A percentile compares a stretch with the other conserved stretches of the same genome.
Conservation (phyloP, 2,329 filamentous ascomycete species). For the Arthroderma uncinatum region DNA sequence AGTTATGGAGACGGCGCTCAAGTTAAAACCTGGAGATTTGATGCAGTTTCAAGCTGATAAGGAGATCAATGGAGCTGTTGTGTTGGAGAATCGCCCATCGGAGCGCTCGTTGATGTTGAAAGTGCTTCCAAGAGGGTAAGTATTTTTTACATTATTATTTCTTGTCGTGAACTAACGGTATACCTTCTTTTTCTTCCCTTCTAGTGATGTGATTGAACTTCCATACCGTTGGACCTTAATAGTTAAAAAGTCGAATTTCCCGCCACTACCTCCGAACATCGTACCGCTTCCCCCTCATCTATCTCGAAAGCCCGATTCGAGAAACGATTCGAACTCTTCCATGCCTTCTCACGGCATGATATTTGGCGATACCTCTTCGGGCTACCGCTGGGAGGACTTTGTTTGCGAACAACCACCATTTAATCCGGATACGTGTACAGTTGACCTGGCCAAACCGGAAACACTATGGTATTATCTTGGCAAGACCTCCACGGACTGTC, state of each 20-base stretch:
- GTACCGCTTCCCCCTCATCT: constrained; percentile 39
- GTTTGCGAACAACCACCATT: constrained; percentile 47
- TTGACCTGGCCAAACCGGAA: constrained; percentile 61
- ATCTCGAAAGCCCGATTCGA: constrained; percentile 41
- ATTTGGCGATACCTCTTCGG: constrained; percentile 47
- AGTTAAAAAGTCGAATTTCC: constrained; percentile 40
- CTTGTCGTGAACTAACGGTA: constrained; percentile 23
- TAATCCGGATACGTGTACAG: constrained; percentile 53
- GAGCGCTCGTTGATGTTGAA: constrained; percentile 72
- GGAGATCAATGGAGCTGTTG: constrained; percentile 84
- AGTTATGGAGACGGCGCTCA: constrained; percentile 56
- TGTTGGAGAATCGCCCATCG: constrained; percentile 67
- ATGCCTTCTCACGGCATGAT: constrained; percentile 54
- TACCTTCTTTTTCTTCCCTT: background rate
- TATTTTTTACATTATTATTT: constrained; percentile 16
- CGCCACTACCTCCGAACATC: constrained; percentile 36
- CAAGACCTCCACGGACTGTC: constrained; percentile 75
- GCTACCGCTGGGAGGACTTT: constrained; percentile 71
- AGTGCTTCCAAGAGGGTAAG: constrained; percentile 72
- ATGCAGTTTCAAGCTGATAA: constrained; percentile 74
- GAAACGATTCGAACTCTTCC: constrained; percentile 48
- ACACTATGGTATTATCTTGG: constrained; percentile 85
- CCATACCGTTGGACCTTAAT: constrained; percentile 45
- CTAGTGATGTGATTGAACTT: constrained; percentile 46
- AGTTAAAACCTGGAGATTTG: constrained; percentile 60